Evolutionary conservation across 352 stramenopile species (phyloP), one percentile per base, ranked within the genome.

Genomic region (Plasmopara viticola): DNA sequence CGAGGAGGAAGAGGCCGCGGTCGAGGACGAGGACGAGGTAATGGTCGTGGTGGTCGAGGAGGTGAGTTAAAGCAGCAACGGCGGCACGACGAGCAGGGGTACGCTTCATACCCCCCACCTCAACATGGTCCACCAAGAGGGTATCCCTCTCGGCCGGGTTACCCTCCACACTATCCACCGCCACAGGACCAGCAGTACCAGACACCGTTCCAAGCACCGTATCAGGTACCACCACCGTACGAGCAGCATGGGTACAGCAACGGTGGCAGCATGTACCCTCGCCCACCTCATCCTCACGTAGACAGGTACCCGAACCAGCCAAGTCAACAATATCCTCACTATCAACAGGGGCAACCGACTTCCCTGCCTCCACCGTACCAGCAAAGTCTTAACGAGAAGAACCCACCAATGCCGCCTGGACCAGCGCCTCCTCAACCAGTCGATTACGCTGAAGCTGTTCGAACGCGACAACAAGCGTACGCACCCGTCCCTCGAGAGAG

Each of bases 391-490:
- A 41, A 60, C 0, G 47, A 70, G n/a, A 40, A 37, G 18, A 64
- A 63, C 30, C 59, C 47, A 29, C 60, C 37, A 9, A 44, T 64
- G 20, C 47, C 51, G 10, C 40, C 50, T 12, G 46, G 50, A 34
- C 41, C 46, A n/a, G 47, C 47, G 28, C 29, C 51, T 12, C 56
- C 53, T 18, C 48, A 56, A 10, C 18, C 53, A 33, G 43, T 53
- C 8, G 53, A 64, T 45, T 81, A 66, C 40, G 66, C 62, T 45
- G 58, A 69, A 35, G 68, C 70, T 42, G 37, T 61, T 34, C 61
- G 60, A n/a, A 50, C 56, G 6, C 67, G 70, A 53, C 62, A 78
- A 44, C 63, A 70, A 37, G 66, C 66, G 25, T 78, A 77, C 29
- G 57, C 60, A 2, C 68, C 71, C 51, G 51, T 74, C 25, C 20